phyloP scores from a whole-genome alignment of 2,329 filamentous ascomycete species.

The Fusarium sp. region DNA sequence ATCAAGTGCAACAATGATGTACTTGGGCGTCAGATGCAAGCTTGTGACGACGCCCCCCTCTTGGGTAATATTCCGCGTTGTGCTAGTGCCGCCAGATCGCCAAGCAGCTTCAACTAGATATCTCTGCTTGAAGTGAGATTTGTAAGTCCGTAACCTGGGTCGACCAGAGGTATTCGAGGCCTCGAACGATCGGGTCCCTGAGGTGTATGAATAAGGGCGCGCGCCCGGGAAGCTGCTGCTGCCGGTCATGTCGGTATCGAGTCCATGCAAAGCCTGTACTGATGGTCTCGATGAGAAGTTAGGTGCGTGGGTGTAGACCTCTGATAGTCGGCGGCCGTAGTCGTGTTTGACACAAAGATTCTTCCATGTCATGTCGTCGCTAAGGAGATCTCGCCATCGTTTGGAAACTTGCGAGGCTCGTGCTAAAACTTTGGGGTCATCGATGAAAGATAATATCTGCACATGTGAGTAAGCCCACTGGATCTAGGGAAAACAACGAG shows the following conservation, averaged over 20 bases:
- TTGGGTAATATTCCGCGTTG: slow-evolving; percentile 88
- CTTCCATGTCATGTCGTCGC: slow-evolving; percentile 98
- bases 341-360: slow-evolving; percentile 96
- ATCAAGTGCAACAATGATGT: slow-evolving; percentile 96
- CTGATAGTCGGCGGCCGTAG: slow-evolving; percentile 72
- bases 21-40: slow-evolving; percentile 90
- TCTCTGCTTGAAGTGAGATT: slow-evolving; percentile 96
- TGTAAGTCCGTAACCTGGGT: slow-evolving; percentile 82
- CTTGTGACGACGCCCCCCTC: slow-evolving; percentile 98
- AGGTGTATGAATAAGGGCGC: slow-evolving; percentile 49
- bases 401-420: slow-evolving; percentile 95
- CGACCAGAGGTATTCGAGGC: slow-evolving; percentile 47
- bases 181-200: slow-evolving; percentile 65
- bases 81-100: slow-evolving; percentile 88
- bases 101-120: slow-evolving; percentile 98
- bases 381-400: slow-evolving; percentile 91
- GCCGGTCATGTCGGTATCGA: slow-evolving; percentile 48
- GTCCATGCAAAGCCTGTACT: slow-evolving; percentile 44
- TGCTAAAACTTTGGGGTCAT: slow-evolving; percentile 93
- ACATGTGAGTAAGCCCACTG: slow-evolving; percentile 1
- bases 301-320: slow-evolving; percentile 53
- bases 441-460: slow-evolving; percentile 94
- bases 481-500: neutral
- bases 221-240: slow-evolving; percentile 58
- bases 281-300: slow-evolving; percentile 44